These are phyloP conservation scores for Trichopus zeylanicus DNA, from an alignment of 116 monocot genomes.

Conservation along the genomic window DNA sequence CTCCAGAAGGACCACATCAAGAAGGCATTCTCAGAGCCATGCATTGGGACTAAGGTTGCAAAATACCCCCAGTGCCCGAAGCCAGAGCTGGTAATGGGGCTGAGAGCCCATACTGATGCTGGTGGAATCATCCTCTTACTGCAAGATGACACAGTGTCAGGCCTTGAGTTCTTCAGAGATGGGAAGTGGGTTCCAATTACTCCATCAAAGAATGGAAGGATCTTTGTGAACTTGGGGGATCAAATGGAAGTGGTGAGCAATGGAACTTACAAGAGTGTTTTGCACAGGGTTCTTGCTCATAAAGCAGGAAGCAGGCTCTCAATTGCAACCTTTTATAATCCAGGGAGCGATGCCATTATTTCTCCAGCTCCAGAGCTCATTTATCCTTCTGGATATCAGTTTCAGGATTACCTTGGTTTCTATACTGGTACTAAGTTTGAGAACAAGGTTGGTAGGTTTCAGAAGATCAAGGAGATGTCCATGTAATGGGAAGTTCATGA, in stretches of 20 bases:
- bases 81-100: constrained; percentile 45
- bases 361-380: constrained; percentile 36
- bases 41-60: constrained; percentile 48
- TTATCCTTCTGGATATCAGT: constrained; percentile 43
- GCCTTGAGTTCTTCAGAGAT: constrained; percentile 53
- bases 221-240: constrained; percentile 70
- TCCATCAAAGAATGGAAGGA: constrained; percentile 34
- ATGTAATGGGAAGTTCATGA: neutral
- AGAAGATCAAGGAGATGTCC: constrained; percentile 33
- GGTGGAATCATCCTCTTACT: constrained; percentile 65
- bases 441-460: constrained; percentile 49
- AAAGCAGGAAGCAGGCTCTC: constrained; percentile 48
- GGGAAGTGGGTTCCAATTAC: constrained; percentile 40
- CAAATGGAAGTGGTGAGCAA: constrained; percentile 60
- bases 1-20: constrained; percentile 29
- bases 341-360: constrained; percentile 43
- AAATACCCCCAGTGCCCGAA: constrained; percentile 52
- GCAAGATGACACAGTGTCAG: constrained; percentile 47
- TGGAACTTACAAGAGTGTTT: constrained; percentile 51
- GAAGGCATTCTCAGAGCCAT: constrained; percentile 47
- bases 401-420: constrained; percentile 58
- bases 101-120: constrained; percentile 64
- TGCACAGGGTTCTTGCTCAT: constrained; percentile 39
- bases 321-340: constrained; percentile 71
- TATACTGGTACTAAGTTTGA: constrained; percentile 52